Evolutionary conservation across 345 rosid genomes (phyloP).

Genomic region (Barbarea vulgaris): DNA sequence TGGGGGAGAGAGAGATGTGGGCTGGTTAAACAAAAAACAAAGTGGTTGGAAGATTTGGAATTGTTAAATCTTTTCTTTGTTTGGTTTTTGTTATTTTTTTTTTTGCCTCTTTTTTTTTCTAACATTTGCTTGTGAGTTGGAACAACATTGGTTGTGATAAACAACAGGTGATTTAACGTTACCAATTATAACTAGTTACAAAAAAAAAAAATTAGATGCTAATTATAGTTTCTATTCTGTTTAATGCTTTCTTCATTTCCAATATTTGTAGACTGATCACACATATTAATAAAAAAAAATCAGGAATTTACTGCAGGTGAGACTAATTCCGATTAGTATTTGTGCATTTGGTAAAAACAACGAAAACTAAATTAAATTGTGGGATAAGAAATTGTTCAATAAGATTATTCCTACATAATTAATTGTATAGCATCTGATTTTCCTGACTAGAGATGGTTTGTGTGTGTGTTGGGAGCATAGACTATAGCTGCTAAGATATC

Average conservation of each 20-base stretch:
- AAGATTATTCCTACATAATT: not conserved
- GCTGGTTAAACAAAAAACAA: slow-evolving; percentile 21
- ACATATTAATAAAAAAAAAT: not conserved
- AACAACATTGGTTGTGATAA: slow-evolving; percentile 27
- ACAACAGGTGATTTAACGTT: slow-evolving; percentile 32
- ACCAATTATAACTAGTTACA: slow-evolving; percentile 25
- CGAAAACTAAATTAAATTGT: not conserved
- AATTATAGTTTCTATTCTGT: slow-evolving; percentile 29
- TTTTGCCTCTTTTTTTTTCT: not conserved
- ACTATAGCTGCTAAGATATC: not conserved
- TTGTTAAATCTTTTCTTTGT: slow-evolving; percentile 6
- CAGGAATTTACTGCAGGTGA: not conserved
- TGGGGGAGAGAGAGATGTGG: not conserved
- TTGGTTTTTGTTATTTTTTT: slow-evolving; percentile 1
- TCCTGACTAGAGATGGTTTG: not conserved
- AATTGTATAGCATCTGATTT: not conserved
- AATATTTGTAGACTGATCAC: not conserved
- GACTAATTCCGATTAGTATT: not conserved
- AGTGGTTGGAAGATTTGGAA: slow-evolving; percentile 24
- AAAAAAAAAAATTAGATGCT: slow-evolving; percentile 14
- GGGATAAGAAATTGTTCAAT: not conserved
- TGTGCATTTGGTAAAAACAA: not conserved
- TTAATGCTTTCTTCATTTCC: slow-evolving; percentile 21
- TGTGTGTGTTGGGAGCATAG: too few species aligned
- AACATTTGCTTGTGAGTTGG: slow-evolving; percentile 16